phyloP scores from a whole-genome alignment of 2,329 filamentous ascomycete species.

The Capronia americana region DNA sequence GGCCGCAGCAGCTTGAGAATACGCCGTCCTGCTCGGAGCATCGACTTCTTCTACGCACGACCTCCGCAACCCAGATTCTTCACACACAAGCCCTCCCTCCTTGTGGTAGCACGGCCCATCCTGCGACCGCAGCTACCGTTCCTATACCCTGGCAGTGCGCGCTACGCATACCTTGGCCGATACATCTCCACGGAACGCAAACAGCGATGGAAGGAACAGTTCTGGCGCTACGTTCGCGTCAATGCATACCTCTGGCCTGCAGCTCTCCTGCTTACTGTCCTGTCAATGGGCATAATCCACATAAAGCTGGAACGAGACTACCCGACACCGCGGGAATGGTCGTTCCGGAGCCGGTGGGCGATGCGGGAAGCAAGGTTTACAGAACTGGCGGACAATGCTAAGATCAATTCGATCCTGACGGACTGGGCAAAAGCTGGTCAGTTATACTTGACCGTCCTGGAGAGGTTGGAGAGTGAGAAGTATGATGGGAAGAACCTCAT shows the following conservation, averaged over 20 bases:
- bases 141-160: slow-evolving; percentile 65
- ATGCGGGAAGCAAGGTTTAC: slow-evolving; percentile 69
- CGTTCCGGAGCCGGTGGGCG: slow-evolving; percentile 70
- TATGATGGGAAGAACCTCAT: slow-evolving; percentile 71
- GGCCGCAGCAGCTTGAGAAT: slow-evolving; percentile 18
- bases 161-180: slow-evolving; percentile 65
- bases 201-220: slow-evolving; percentile 62
- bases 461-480: slow-evolving; percentile 70
- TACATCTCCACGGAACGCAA: slow-evolving; percentile 78
- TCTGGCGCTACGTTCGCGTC: slow-evolving; percentile 73
- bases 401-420: slow-evolving; percentile 59
- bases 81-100: slow-evolving; percentile 62
- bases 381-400: slow-evolving; percentile 58
- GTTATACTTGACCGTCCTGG: slow-evolving; percentile 65
- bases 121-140: slow-evolving; percentile 70
- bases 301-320: slow-evolving; percentile 76
- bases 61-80: slow-evolving; percentile 56
- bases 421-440: slow-evolving; percentile 74
- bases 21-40: slow-evolving; percentile 2
- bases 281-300: slow-evolving; percentile 71
- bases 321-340: slow-evolving; percentile 85
- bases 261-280: slow-evolving; percentile 64
- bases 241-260: slow-evolving; percentile 75
- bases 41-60: slow-evolving; percentile 33
- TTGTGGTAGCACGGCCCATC: slow-evolving; percentile 56